These are phyloP conservation scores for Lentinula edodes DNA, from an alignment of 768 basidiomycete species.

Conservation along the genomic window DNA sequence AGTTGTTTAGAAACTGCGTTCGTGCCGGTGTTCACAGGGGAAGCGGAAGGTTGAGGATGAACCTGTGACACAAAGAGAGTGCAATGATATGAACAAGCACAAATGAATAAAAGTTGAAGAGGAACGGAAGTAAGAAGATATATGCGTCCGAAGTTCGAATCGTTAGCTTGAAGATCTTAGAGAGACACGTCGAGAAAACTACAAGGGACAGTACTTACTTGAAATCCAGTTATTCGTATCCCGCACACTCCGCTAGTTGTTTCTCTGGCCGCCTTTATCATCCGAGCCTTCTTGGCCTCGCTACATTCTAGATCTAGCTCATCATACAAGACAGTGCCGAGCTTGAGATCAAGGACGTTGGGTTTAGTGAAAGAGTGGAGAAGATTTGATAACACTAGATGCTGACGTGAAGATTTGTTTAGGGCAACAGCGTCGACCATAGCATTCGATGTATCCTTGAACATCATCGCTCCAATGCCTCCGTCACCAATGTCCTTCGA, in stretches of 20 bases:
- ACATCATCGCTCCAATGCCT: too few species aligned
- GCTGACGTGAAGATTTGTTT: conserved; percentile 35
- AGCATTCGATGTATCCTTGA: conserved; percentile 2
- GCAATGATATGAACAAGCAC: background rate
- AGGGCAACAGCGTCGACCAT: conserved; percentile 11
- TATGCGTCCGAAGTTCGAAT: too few species aligned
- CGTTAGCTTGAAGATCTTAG: too few species aligned
- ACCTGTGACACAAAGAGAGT: background rate
- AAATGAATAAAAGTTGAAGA: too few species aligned
- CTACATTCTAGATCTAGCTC: conserved; percentile 35
- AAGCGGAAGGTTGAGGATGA: background rate
- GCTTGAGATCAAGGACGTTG: conserved; percentile 88
- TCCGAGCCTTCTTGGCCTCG: conserved; percentile 72
- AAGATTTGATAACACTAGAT: conserved; percentile 83
- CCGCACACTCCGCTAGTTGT: conserved; percentile 78
- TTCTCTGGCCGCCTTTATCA: conserved; percentile 62
- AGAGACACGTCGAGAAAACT: background rate
- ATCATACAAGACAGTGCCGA: conserved; percentile 87
- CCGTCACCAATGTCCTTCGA: conserved; percentile 4
- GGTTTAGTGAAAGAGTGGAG: conserved; percentile 69
- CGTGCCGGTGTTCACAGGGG: conserved; percentile 49
- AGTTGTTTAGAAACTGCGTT: conserved; percentile 42
- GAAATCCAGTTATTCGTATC: conserved; percentile 82
- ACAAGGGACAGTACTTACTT: conserved; percentile 42
- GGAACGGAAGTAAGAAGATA: too few species aligned